Evolutionary conservation across 306 rosid genomes (phyloP).

Genomic region (Lathyrus oleraceus): DNA sequence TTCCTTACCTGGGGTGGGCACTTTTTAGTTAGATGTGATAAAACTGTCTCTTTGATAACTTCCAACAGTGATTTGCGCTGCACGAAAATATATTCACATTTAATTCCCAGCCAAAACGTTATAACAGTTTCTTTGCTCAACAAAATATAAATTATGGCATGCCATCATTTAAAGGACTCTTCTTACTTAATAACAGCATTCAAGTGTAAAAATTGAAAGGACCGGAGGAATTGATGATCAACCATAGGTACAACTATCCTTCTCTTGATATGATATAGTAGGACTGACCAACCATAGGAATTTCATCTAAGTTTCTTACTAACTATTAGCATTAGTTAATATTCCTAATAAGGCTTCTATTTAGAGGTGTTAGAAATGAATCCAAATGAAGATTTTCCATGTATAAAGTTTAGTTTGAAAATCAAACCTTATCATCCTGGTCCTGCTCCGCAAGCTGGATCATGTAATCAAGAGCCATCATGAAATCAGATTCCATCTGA

Average conservation of each 20-base stretch:
- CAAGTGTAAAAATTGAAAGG: constrained; percentile 8
- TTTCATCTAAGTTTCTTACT: too few relatives aligned
- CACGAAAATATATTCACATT: constrained; percentile 19
- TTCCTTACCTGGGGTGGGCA: constrained; percentile 89
- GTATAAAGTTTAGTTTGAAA: constrained; percentile 21
- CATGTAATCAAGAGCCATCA: constrained; percentile 95
- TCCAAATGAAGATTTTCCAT: not conserved
- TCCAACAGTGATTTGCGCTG: constrained; percentile 89
- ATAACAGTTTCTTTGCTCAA: not conserved
- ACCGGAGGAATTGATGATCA: not conserved
- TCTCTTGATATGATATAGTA: not conserved
- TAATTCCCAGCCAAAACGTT: constrained; percentile 23
- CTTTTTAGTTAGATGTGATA: constrained; percentile 79
- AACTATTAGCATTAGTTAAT: too few relatives aligned
- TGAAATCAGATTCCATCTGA: constrained; percentile 89
- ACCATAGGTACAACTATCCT: not conserved
- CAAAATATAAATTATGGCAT: constrained; percentile 11
- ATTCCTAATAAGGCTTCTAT: too few relatives aligned
- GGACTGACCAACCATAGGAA: not conserved
- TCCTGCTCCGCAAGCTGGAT: constrained; percentile 78
- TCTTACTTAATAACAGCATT: not conserved
- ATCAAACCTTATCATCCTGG: constrained; percentile 77
- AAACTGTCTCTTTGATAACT: constrained; percentile 92
- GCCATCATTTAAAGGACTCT: constrained; percentile 18
- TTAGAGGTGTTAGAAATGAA: too few relatives aligned